A percentile compares a stretch with the other conserved stretches of the same genome.
These are phyloP conservation scores for Ascodesmis nigricans DNA, from an alignment of 495 filamentous ascomycete genomes.

Conservation along the genomic window DNA sequence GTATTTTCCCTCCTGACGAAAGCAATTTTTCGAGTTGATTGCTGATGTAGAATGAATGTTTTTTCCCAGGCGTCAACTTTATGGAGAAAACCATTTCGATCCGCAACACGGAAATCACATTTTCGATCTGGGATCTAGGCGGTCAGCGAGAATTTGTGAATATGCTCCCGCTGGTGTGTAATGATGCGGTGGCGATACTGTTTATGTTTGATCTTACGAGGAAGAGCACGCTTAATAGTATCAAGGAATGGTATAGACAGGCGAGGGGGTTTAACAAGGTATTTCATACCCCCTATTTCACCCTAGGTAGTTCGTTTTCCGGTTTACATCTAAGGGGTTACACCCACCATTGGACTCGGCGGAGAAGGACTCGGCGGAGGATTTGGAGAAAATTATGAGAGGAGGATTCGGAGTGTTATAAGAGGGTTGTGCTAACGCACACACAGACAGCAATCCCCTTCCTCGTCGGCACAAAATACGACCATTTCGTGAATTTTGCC, in stretches of 20 bases:
- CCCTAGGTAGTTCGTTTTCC: too few species aligned
- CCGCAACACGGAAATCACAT: slow-evolving; percentile 98
- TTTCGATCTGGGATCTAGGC: slow-evolving; percentile 96
- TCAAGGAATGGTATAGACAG: slow-evolving; percentile 99
- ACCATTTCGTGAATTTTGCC: slow-evolving; percentile 96
- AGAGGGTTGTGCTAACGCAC: slow-evolving; percentile 1
- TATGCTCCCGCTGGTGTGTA: slow-evolving; percentile 96
- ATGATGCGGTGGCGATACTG: slow-evolving; percentile 90
- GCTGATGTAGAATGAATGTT: too few species aligned
- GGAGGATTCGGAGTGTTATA: neutral
- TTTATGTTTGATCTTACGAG: slow-evolving; percentile 99
- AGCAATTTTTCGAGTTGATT: slow-evolving; percentile 3
- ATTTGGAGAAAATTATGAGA: too few species aligned
- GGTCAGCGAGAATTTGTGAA: slow-evolving; percentile 98
- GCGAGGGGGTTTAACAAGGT: slow-evolving; percentile 89
- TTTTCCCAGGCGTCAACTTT: slow-evolving; percentile 62
- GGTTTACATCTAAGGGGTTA: neutral
- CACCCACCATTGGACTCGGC: neutral
- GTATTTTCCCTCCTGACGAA: slow-evolving; percentile 27
- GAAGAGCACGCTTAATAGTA: slow-evolving; percentile 93
- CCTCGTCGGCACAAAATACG: slow-evolving; percentile 90
- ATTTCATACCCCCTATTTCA: too few species aligned
- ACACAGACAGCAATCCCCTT: slow-evolving; percentile 78
- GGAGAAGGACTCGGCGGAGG: neutral
- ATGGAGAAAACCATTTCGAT: slow-evolving; percentile 99